Conservation (phyloP, 2,329 filamentous ascomycete species). For the Fusarium ramigenum region DNA sequence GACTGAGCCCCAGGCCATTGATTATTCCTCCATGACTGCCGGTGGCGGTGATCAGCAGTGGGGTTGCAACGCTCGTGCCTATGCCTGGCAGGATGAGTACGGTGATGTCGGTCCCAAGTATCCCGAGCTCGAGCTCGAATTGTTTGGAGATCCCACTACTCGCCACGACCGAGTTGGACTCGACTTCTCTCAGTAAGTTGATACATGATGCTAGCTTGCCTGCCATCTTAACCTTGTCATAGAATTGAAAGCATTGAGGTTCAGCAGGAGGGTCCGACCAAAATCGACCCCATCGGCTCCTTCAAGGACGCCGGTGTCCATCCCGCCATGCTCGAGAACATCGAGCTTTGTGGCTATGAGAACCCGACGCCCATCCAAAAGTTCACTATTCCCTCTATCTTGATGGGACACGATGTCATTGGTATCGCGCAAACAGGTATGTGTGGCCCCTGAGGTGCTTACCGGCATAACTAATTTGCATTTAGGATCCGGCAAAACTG, state of each 20-base stretch:
- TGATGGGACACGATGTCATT: constrained; percentile 82
- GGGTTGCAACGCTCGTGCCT: constrained; percentile 70
- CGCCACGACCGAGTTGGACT: constrained; percentile 62
- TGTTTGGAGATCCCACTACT: constrained; percentile 72
- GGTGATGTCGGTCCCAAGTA: constrained; percentile 84
- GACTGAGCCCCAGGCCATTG: constrained; percentile 56
- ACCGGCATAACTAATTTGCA: constrained; percentile 4
- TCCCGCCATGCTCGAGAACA: constrained; percentile 81
- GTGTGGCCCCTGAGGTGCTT: background rate
- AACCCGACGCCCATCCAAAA: constrained; percentile 87
- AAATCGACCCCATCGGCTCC: constrained; percentile 59
- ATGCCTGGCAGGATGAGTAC: constrained; percentile 86
- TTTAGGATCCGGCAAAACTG: constrained; percentile 93
- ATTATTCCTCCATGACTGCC: constrained; percentile 54
- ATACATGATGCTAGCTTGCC: constrained; percentile 20
- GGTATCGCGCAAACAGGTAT: constrained; percentile 88
- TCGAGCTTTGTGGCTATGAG: constrained; percentile 75
- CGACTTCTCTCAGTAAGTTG: constrained; percentile 68
- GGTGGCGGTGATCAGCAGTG: constrained; percentile 47
- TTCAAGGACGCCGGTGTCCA: constrained; percentile 87
- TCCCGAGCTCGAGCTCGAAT: constrained; percentile 74
- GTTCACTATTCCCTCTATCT: constrained; percentile 83
- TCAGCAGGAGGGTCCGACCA: constrained; percentile 63
- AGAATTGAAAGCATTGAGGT: constrained; percentile 67
- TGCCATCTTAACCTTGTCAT: constrained; percentile 39